These are phyloP conservation scores for Linum lewisii DNA, from an alignment of 345 rosid genomes.

Conservation along the genomic window DNA sequence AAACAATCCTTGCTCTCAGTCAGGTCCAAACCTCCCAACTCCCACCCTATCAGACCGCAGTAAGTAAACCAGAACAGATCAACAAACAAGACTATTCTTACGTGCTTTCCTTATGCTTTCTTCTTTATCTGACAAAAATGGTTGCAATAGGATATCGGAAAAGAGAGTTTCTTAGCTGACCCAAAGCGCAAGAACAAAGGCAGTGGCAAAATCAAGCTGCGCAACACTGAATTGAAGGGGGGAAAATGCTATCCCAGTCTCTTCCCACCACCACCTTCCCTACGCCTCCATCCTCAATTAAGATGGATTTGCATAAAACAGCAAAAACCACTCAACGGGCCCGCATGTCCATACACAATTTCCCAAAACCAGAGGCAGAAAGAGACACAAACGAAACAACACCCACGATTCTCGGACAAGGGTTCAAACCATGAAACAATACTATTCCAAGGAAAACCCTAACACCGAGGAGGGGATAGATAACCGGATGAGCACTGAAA, in stretches of 20 bases:
- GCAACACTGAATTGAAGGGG: constrained; percentile 4
- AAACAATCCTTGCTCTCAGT: neutral
- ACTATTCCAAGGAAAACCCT: constrained; percentile 16
- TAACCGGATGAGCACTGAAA: neutral
- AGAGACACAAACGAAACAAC: too few relatives aligned
- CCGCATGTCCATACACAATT: constrained; percentile 21
- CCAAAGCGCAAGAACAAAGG: constrained; percentile 13
- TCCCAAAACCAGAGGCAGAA: constrained; percentile 4
- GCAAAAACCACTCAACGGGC: constrained; percentile 21
- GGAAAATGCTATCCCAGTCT: neutral
- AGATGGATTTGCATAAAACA: constrained; percentile 31
- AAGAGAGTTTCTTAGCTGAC: too few relatives aligned
- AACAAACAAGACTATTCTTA: neutral
- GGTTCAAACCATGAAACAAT: constrained; percentile 19
- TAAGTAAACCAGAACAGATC: neutral
- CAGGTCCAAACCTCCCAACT: too few relatives aligned
- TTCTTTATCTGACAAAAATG: neutral
- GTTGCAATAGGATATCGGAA: constrained; percentile 5
- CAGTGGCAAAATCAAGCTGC: constrained; percentile 15
- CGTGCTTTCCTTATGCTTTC: neutral
- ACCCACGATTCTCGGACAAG: constrained; percentile 13
- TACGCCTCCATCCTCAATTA: constrained; percentile 36
- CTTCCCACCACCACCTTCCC: constrained; percentile 6
- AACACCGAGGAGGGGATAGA: neutral
- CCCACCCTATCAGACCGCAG: too few relatives aligned